Evolutionary conservation across 1,139 yeast species (phyloP), one percentile per base, ranked within the genome.

Genomic region (Geotrichum klebahnii): DNA sequence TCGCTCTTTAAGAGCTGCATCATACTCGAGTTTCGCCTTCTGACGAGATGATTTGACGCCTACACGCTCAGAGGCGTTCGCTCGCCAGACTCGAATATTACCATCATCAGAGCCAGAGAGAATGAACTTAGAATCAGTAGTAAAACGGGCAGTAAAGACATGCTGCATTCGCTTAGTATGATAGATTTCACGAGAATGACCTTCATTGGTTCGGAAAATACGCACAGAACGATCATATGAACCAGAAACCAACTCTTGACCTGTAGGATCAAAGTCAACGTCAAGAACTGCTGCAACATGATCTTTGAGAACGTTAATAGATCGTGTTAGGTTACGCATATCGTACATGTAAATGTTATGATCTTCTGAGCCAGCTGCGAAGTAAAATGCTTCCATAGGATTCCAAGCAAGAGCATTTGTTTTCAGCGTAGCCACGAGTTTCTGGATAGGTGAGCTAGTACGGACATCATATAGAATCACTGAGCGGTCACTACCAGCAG

Each of bases 131-230:
- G 95, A 76, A 67, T 92, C 99, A 77, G 88, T 87, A 6, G 96
- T 80, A 67, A 76, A 94, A 57, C 83, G 81, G 37, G 84, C 88
- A 54, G 85, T 78, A 68, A 90, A 88, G 8, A 92, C 84, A 55
- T 92, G 83, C 71, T 92, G 99, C 99, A 92, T 92, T 65, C 99
- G 79, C 72, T 88, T 89, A 22, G 98, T 94, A 64, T 92, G 98
- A 67, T 94, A 92, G 44, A 94, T 79, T 62, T 92, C 99, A 59
- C 97, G 77, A 17, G 96, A 86, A 67, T 90, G 97, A 24, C 98
- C 98, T 56, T 84, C 87, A 50, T 79, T 73, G 1, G 81, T 72
- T 49, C 80, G 79, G 70, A 72, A 94, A 31, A 94, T 81, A 58
- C 99, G 77, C 38, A 94, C 78, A 1, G 97, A 88, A 64, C 89